Percentiles rank a stretch among this genome's conserved stretches.
Evolutionary conservation across 805 yeast species (phyloP).

Genomic region (Candida ficus): DNA sequence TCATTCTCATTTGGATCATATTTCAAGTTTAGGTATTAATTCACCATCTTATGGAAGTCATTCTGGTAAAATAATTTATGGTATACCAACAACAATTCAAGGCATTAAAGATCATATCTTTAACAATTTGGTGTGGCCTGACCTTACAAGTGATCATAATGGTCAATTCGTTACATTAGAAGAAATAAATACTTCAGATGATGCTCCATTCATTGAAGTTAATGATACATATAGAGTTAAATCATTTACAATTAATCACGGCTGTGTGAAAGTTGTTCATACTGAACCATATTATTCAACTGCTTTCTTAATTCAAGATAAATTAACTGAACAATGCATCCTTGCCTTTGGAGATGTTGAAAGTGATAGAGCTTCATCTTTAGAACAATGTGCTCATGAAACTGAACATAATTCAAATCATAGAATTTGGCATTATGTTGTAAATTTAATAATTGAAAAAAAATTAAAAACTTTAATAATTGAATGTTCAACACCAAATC

Average conservation of each 20-base stretch:
- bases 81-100: constrained; percentile 45
- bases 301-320: constrained; percentile 51
- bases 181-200: constrained; percentile 6
- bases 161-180: constrained; percentile 25
- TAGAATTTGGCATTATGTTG: constrained; percentile 53
- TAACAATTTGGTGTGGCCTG: constrained; percentile 81
- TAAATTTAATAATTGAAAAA: constrained; percentile 37
- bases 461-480: constrained; percentile 54
- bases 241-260: constrained; percentile 37
- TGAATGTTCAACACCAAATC: constrained; percentile 66
- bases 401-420: not conserved
- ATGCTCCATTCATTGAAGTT: constrained; percentile 4
- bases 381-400: constrained; percentile 14
- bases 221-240: constrained; percentile 21
- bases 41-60: constrained; percentile 47
- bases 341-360: constrained; percentile 84
- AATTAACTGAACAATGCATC: constrained; percentile 31
- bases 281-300: constrained; percentile 34
- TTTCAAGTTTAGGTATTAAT: constrained; percentile 62
- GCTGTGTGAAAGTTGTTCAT: constrained; percentile 27
- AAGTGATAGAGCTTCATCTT: constrained; percentile 48
- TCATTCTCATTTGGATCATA: constrained; percentile 84
- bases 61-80: constrained; percentile 44
- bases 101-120: constrained; percentile 54
- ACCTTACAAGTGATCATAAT: constrained; percentile 31